A percentile compares a stretch with the other conserved stretches of the same genome.
phyloP scores from a whole-genome alignment of 2,329 filamentous ascomycete genomes.

The Penicillium frequentans region DNA sequence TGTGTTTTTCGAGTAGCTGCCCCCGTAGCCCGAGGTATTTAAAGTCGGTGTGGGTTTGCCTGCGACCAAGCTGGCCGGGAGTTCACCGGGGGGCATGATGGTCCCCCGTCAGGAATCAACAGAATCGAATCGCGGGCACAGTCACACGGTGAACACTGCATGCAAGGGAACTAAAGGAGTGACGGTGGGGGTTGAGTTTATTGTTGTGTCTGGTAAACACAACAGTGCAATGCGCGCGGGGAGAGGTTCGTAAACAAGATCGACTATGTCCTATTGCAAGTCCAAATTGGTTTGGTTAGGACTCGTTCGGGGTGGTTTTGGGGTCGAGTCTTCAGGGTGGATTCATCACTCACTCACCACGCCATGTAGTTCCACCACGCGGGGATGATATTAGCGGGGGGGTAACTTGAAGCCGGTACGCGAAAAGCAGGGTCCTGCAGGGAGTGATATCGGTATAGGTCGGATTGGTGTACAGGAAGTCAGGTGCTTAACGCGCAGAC shows the following conservation, averaged over 20 bases:
- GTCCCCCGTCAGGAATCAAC: slow-evolving; percentile 24
- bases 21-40: slow-evolving; percentile 37
- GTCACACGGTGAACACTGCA: slow-evolving; percentile 13
- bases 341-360: slow-evolving; percentile 19
- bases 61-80: slow-evolving; percentile 45
- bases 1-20: slow-evolving; percentile 38
- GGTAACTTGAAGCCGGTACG: not conserved
- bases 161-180: slow-evolving; percentile 13
- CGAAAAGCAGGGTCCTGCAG: not conserved
- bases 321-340: not conserved
- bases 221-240: not conserved
- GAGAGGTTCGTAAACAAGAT: not conserved
- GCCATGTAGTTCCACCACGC: slow-evolving; percentile 20
- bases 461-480: not conserved
- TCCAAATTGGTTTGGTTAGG: not conserved
- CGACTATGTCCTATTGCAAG: not conserved
- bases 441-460: not conserved
- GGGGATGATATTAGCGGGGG: not conserved
- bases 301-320: not conserved
- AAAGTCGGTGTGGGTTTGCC: slow-evolving; percentile 41
- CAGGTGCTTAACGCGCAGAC: not conserved
- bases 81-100: slow-evolving; percentile 45
- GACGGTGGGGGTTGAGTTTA: not conserved
- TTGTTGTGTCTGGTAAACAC: not conserved
- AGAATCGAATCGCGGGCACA: slow-evolving; percentile 6